Base-by-base conservation (phyloP, 2,329 filamentous ascomycete species). In the Colletotrichum falcatum region DNA sequence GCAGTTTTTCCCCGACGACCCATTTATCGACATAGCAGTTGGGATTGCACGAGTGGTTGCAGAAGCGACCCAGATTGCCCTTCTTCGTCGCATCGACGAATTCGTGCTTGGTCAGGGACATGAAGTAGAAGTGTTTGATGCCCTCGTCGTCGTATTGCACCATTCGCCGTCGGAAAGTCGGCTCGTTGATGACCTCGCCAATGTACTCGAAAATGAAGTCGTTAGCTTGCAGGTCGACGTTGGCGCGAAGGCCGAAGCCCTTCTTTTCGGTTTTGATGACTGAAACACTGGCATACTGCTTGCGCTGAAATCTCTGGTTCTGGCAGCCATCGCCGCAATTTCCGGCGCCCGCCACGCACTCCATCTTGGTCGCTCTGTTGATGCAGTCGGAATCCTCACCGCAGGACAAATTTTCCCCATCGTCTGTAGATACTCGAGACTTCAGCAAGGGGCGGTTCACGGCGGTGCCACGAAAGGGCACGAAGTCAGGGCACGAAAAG, bases 11-110 rank as follows among this genome's bases (percentile, higher is more conserved):
- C 23, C 94, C 95, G 42, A 99, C 94, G 70, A 98, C 95, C 96
- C 96, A 99, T 84, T 99, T 99, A 86, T 99, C 96, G 73, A 99
- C 95, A 81, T 97, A 98, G 83, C 95, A 98, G 79, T 99, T 99
- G 23, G 96, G 96, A 80, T 96, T 97, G 87, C 96, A 99, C 11
- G 96, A 98, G 81, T 99, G 96, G 78, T 99, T 99, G 88, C 96
- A 99, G 79, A 99, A 99, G 37, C 96, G 91, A 61, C 95, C 96
- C 7, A 99, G 88, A 75, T 98, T 98, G 61, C 96, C 96, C 80
- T 94, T 97, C 79, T 96, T 97, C 12, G 96, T 99, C 28, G 96
- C 96, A 82, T 99, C 96, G 70, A 99, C 94, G 78, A 98, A 99
- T 80, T 98, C 96, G 77, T 91, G 93, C 80, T 97, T 97, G 78